Base-by-base conservation (phyloP, 495 filamentous ascomycete species). In the Aspergillus carlsbadensis region DNA sequence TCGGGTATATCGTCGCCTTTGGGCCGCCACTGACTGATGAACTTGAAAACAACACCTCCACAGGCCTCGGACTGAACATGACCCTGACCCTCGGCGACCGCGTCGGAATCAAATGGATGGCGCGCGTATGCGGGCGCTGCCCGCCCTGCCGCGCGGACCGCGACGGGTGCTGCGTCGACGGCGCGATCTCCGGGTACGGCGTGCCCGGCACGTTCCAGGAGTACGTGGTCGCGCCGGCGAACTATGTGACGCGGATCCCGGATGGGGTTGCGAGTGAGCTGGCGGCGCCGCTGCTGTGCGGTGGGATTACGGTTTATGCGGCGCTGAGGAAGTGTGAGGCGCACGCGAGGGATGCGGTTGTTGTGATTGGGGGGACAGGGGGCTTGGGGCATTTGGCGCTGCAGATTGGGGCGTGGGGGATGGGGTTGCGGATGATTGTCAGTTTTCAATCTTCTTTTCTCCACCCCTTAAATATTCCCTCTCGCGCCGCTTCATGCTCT, bases 161-260 rank as follows among this genome's bases (percentile, higher is more conserved):
- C n/a, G 86, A 88, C 51, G 83, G 74, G 3, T 52, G 77, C 24
- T 87, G 84, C 71, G 76, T 77, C 55, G 79, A 81, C 42, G 70
- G 73, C 45, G 82, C 80, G 59, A 62, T 86, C 42, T 74, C 71
- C 18, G 73, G 77, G 15, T 81, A 78, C 66, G 77, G 78, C 56
- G 71, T 72, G 22, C 85, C 84, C 0, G 85, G 86, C 26, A 90
- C 85, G 13, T 89, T 90, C 68, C 85, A 87, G 66, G 82, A 88
- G 65, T 90, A 88, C 63, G 77, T 79, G 13, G 49, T 86, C 2
- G 80, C 77, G 0, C 81, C 83, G 7, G 84, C 84, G 7, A 80
- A 78, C 65, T 85, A 88, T 59, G 84, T 88, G 18, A 88, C 85
- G 2, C 84, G 83, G 1, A 86, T 89, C 64, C 87, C 87, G 13